A percentile compares a stretch with the other conserved stretches of the same genome.
Evolutionary conservation across 2,329 filamentous ascomycete genomes (phyloP).

Genomic region (Xylariaceae sp.): DNA sequence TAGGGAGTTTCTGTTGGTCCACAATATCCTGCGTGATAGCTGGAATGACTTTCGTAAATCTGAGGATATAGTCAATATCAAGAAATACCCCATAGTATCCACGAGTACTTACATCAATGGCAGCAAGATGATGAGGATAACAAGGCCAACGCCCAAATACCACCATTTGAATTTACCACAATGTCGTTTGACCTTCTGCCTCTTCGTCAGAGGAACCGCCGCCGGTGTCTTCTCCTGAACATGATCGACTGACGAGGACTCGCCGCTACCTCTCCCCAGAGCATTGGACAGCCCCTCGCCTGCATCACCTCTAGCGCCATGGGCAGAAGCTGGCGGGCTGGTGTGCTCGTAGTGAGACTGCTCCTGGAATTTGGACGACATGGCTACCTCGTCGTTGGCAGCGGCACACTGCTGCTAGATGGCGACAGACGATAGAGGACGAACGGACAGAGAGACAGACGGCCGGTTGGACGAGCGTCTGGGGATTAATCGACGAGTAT

Average conservation of each 20-base stretch:
- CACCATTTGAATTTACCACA: slow-evolving; percentile 52
- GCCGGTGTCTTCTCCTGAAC: slow-evolving; percentile 39
- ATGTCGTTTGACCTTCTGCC: slow-evolving; percentile 50
- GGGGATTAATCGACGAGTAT: slow-evolving; percentile 20
- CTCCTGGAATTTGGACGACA: slow-evolving; percentile 40
- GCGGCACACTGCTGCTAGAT: slow-evolving; percentile 26
- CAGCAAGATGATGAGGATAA: slow-evolving; percentile 53
- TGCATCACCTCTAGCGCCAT: slow-evolving; percentile 33
- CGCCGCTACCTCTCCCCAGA: slow-evolving; percentile 29
- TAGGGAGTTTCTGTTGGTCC: slow-evolving; percentile 48
- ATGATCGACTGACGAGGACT: slow-evolving; percentile 37
- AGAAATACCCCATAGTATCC: neutral
- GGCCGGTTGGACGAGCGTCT: neutral
- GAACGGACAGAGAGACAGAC: slow-evolving; percentile 11
- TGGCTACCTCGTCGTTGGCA: slow-evolving; percentile 32
- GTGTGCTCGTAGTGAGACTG: slow-evolving; percentile 37
- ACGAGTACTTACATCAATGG: slow-evolving; percentile 51
- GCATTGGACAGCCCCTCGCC: slow-evolving; percentile 24
- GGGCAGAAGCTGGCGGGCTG: slow-evolving; percentile 35
- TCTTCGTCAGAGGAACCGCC: slow-evolving; percentile 38
- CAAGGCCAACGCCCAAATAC: slow-evolving; percentile 48
- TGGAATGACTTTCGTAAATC: slow-evolving; percentile 55
- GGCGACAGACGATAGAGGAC: slow-evolving; percentile 20
- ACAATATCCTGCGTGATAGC: slow-evolving; percentile 54
- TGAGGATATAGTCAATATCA: slow-evolving; percentile 33